Conservation (phyloP, 2,329 filamentous ascomycete species). For the Tetracladium maxilliforme region DNA sequence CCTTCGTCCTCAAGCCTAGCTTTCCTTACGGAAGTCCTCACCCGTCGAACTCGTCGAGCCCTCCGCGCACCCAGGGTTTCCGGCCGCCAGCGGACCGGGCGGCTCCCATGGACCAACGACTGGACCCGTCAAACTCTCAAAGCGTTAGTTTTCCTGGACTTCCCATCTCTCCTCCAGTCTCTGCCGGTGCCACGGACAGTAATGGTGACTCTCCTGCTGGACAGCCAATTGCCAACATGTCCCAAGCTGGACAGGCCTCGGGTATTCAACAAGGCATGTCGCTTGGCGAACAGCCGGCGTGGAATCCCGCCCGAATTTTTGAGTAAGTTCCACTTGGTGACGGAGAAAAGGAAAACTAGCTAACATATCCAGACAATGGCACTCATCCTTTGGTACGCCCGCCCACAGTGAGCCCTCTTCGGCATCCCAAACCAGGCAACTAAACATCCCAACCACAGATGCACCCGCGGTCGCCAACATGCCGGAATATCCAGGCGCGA, state of each 20-base stretch:
- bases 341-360: too few relatives aligned
- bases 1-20: conserved; percentile 76
- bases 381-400: conserved; percentile 69
- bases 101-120: conserved; percentile 19
- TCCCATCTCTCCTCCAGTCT: conserved; percentile 70
- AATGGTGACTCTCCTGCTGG: conserved; percentile 65
- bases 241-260: conserved; percentile 28
- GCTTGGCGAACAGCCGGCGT: conserved; percentile 48
- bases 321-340: conserved; percentile 51
- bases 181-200: conserved; percentile 51
- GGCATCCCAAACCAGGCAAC: conserved; percentile 16
- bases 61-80: conserved; percentile 11
- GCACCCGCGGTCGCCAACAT: conserved; percentile 31
- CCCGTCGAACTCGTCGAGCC: conserved; percentile 9
- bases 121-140: conserved; percentile 35
- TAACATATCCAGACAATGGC: conserved; percentile 62
- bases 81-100: conserved; percentile 8
- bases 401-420: conserved; percentile 14
- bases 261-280: conserved; percentile 35
- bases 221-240: conserved; percentile 60
- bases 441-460: conserved; percentile 17
- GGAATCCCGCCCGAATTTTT: conserved; percentile 83
- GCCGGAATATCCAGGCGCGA: conserved; percentile 22
- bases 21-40: conserved; percentile 75
- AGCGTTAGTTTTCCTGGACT: conserved; percentile 55